Percentiles rank a stretch among this genome's conserved stretches.
Evolutionary conservation across 2,329 filamentous ascomycete genomes (phyloP).

Genomic region (Cercospora zeina): DNA sequence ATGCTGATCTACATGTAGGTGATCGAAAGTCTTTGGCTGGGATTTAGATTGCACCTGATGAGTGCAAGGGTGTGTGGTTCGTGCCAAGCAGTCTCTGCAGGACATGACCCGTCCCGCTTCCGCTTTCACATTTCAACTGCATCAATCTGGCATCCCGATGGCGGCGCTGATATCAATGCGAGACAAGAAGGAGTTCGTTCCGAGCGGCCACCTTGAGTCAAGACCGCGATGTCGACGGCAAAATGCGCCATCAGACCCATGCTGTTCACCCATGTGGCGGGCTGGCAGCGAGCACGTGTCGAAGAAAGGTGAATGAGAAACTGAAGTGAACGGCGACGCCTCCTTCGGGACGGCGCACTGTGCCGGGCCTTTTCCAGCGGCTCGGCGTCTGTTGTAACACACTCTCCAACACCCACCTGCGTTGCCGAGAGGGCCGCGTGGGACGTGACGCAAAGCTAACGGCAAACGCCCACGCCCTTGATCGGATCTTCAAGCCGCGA

Average conservation of each 20-base stretch:
- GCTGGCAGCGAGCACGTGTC: background rate
- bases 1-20: background rate
- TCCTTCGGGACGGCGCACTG: background rate
- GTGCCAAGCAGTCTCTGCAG: background rate
- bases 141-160: background rate
- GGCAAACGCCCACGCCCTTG: constrained; percentile 16
- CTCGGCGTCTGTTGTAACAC: constrained; percentile 58
- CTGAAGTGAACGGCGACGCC: constrained; percentile 2
- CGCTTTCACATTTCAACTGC: background rate
- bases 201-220: too few relatives aligned
- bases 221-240: background rate
- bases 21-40: background rate
- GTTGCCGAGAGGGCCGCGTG: constrained; percentile 2
- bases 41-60: constrained; percentile 3
- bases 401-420: constrained; percentile 10
- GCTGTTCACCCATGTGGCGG: background rate
- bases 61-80: background rate
- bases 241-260: background rate
- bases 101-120: background rate
- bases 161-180: background rate
- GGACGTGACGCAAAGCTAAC: constrained; percentile 19
- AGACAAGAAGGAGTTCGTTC: background rate
- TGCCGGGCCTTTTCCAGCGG: background rate
- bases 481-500: constrained; percentile 12
- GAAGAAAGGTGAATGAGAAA: background rate